These are phyloP conservation scores for Boletellus emodensis DNA, from an alignment of 768 basidiomycete genomes.

Conservation along the genomic window DNA sequence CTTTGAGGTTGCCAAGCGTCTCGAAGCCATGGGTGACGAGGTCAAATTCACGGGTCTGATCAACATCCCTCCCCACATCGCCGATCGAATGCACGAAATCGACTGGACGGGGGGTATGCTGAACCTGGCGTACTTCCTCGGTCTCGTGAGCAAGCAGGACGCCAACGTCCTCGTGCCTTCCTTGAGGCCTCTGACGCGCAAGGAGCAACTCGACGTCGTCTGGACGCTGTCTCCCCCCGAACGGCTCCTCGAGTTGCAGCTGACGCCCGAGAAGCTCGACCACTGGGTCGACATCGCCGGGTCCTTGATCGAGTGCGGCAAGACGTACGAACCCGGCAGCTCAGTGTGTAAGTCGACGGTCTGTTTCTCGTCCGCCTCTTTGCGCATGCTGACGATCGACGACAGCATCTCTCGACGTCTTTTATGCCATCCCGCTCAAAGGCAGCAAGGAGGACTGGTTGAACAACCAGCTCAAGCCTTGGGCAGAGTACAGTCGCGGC, in stretches of 20 bases:
- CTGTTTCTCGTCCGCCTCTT: neutral
- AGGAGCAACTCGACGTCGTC: slow-evolving; percentile 26
- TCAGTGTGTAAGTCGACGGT: slow-evolving; percentile 25
- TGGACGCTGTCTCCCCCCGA: slow-evolving; percentile 30
- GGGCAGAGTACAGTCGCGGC: slow-evolving; percentile 20
- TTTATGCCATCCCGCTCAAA: slow-evolving; percentile 25
- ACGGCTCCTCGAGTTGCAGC: slow-evolving; percentile 26
- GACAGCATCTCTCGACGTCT: slow-evolving; percentile 20
- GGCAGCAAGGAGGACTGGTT: slow-evolving; percentile 29
- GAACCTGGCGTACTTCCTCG: slow-evolving; percentile 41
- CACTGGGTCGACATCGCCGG: slow-evolving; percentile 32
- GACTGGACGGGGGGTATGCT: slow-evolving; percentile 39
- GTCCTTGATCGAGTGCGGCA: slow-evolving; percentile 30
- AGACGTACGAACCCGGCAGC: slow-evolving; percentile 22
- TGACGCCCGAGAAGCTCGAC: slow-evolving; percentile 23
- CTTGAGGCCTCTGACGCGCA: slow-evolving; percentile 21
- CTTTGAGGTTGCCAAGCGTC: slow-evolving; percentile 39
- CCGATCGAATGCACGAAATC: slow-evolving; percentile 41
- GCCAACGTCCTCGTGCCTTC: slow-evolving; percentile 22
- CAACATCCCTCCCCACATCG: slow-evolving; percentile 41
- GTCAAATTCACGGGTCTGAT: slow-evolving; percentile 41
- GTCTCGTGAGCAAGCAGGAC: slow-evolving; percentile 31
- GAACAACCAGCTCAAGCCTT: slow-evolving; percentile 28
- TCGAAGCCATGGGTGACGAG: slow-evolving; percentile 34
- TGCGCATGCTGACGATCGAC: neutral